These are phyloP conservation scores for Corymbia calophylla DNA, from an alignment of 441 rosid species.

Conservation along the genomic window DNA sequence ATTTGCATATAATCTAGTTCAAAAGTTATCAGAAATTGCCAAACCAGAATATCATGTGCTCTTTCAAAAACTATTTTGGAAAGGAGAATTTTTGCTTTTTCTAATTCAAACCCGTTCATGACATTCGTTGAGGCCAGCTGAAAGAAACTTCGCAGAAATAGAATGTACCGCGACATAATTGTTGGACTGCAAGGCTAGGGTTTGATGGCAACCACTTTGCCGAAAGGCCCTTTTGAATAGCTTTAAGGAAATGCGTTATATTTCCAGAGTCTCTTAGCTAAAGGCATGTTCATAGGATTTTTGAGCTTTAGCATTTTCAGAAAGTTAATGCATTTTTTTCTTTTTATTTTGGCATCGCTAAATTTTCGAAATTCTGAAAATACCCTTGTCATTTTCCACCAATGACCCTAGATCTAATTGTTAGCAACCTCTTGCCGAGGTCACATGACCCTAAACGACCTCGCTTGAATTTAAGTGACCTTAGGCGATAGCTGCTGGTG, in stretches of 20 bases:
- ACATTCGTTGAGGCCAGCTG: neutral
- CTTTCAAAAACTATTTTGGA: neutral
- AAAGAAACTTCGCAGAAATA: neutral
- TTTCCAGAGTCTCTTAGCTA: neutral
- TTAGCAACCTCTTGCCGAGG: neutral
- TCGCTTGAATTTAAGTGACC: neutral
- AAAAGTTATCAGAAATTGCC: neutral
- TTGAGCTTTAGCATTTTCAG: neutral
- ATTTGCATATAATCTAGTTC: neutral
- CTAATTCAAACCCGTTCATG: neutral
- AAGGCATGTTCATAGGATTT: neutral
- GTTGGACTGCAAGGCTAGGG: neutral
- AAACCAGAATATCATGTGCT: neutral
- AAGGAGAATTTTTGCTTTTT: neutral
- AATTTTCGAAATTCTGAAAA: neutral
- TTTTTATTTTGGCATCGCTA: too few species aligned
- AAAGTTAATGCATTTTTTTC: neutral
- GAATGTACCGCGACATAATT: neutral
- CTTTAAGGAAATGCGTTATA: neutral
- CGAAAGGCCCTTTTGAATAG: neutral
- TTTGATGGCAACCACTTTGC: neutral
- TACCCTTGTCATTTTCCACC: neutral
- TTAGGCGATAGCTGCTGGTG: too few species aligned
- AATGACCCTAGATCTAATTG: neutral
- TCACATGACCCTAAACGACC: neutral